phyloP scores from a whole-genome alignment of 768 basidiomycete species.

The Omphalotus guepiniiformis region DNA sequence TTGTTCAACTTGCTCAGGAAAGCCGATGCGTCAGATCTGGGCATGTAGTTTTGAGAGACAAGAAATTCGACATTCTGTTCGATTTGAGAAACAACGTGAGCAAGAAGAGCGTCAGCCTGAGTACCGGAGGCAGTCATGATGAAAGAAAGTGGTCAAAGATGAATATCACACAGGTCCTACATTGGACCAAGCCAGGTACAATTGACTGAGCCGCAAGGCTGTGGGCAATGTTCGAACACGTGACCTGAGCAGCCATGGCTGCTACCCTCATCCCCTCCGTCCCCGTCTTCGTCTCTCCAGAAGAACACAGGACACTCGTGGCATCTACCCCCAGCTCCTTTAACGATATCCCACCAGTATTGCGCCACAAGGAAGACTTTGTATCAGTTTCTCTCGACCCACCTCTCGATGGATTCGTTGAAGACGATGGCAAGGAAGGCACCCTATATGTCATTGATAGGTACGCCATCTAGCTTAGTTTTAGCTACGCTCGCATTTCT shows the following conservation, averaged over 20 bases:
- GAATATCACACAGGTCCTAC: too few species aligned
- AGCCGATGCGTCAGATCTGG: conserved; percentile 37
- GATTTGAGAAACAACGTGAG: conserved; percentile 53
- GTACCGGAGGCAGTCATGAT: conserved; percentile 1
- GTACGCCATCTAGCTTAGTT: conserved; percentile 33
- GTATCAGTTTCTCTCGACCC: conserved; percentile 72
- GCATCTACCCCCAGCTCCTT: conserved; percentile 86
- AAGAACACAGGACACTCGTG: conserved; percentile 64
- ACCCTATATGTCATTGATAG: conserved; percentile 84
- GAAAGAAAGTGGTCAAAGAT: conserved; percentile 22
- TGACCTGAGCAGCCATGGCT: too few species aligned
- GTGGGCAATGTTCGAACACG: too few species aligned
- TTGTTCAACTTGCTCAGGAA: conserved; percentile 43
- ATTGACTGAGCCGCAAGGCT: too few species aligned
- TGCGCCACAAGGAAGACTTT: conserved; percentile 69
- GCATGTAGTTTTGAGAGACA: conserved; percentile 42
- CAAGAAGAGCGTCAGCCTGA: conserved; percentile 38
- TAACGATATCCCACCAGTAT: conserved; percentile 76
- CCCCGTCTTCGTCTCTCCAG: conserved; percentile 47
- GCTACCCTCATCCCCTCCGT: conserved; percentile 32
- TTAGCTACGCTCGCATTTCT: conserved; percentile 4
- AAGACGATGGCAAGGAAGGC: conserved; percentile 51
- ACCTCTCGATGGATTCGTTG: conserved; percentile 53
- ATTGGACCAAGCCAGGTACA: too few species aligned
- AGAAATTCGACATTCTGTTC: conserved; percentile 54